Evolutionary conservation across 2,329 filamentous ascomycete species (phyloP).

Genomic region (Scorias spongiosa): DNA sequence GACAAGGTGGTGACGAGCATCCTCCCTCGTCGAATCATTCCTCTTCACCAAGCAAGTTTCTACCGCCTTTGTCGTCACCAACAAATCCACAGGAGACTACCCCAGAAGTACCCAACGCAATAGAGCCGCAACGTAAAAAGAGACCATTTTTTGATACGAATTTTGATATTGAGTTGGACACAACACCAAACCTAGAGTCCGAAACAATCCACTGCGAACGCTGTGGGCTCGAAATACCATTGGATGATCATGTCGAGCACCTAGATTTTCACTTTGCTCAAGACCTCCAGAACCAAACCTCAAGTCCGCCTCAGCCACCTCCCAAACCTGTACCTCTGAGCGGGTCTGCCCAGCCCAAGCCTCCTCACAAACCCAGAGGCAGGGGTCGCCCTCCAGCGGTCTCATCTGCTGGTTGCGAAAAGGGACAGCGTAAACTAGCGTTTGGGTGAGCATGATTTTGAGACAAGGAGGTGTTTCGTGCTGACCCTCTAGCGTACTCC

Average conservation of each 20-base stretch:
- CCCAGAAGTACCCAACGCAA: not conserved
- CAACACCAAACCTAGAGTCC: not conserved
- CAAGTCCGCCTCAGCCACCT: constrained; percentile 9
- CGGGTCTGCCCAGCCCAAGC: constrained; percentile 1
- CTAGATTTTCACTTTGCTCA: constrained; percentile 91
- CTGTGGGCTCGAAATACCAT: constrained; percentile 46
- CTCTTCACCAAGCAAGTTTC: not conserved
- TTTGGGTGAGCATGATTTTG: constrained; percentile 20
- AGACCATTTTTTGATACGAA: not conserved
- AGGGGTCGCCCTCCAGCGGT: constrained; percentile 23
- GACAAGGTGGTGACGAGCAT: not conserved
- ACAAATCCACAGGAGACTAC: not conserved
- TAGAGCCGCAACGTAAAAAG: not conserved
- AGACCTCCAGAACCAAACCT: constrained; percentile 58
- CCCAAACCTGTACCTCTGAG: constrained; percentile 8
- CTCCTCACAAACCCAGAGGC: constrained; percentile 11
- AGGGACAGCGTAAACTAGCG: constrained; percentile 29
- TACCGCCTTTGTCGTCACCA: not conserved
- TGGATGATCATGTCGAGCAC: constrained; percentile 54
- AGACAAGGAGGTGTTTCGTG: too few species aligned
- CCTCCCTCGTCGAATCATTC: not conserved
- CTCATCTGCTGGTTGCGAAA: constrained; percentile 19
- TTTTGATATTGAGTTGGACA: not conserved
- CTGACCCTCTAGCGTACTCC: too few species aligned
- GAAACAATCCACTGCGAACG: constrained; percentile 42